Percentiles rank a stretch among this genome's conserved stretches.
Evolutionary conservation across 1,139 yeast species (phyloP).

Genomic region (Saccharomycopsis hybrid): DNA sequence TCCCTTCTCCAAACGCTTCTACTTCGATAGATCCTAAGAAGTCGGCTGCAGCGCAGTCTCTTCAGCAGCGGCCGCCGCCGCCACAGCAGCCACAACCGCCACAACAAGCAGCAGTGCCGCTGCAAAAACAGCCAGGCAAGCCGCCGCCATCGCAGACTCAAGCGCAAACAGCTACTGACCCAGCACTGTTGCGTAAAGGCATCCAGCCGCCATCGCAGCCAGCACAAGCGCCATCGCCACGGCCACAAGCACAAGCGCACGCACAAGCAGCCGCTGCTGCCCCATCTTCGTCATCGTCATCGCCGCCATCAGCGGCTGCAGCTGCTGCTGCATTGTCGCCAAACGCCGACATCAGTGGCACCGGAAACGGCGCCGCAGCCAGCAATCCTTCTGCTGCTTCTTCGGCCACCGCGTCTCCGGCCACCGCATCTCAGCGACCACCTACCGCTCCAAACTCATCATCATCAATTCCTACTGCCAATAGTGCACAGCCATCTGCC

Average conservation of each 20-base stretch:
- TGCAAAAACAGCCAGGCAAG: neutral
- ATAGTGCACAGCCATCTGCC: neutral
- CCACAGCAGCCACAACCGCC: neutral
- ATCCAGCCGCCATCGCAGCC: neutral
- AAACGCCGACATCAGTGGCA: neutral
- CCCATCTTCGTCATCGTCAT: neutral
- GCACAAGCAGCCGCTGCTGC: no score
- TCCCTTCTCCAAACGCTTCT: constrained; percentile 20
- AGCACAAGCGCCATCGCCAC: neutral
- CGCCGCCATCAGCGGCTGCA: no score
- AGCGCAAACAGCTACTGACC: neutral
- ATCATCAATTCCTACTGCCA: neutral
- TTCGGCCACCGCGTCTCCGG: no score
- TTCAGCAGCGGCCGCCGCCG: constrained; percentile 19
- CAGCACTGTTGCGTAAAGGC: neutral
- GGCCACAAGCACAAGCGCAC: neutral
- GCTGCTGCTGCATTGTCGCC: neutral
- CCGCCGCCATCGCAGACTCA: neutral
- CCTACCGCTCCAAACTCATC: neutral
- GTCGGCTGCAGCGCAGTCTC: constrained; percentile 22
- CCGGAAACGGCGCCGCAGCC: neutral
- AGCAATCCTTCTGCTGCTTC: neutral
- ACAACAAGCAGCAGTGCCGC: constrained; percentile 22
- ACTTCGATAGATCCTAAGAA: constrained; percentile 23
- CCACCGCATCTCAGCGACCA: no score